Percentiles rank a stretch among this genome's conserved stretches.
These are phyloP conservation scores for Marasmius sp. DNA, from an alignment of 1,284 basidiomycete genomes.

Conservation along the genomic window DNA sequence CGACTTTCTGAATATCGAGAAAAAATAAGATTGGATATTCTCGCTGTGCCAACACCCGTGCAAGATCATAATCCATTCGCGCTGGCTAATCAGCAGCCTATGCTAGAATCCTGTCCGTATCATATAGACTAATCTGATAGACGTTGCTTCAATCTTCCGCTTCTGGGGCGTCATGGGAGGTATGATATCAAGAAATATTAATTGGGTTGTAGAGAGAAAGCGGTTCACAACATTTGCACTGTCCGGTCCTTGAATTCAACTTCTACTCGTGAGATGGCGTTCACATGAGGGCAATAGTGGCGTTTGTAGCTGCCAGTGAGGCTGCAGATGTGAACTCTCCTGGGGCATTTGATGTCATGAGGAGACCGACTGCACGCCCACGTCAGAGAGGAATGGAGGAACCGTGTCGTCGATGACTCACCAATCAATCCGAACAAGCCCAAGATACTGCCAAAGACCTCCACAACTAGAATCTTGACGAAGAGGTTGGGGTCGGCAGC, in stretches of 20 bases:
- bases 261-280: neutral
- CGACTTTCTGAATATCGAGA: neutral
- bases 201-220: neutral
- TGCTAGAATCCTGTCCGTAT: no score
- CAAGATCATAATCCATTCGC: no score
- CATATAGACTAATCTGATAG: no score
- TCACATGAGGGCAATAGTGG: neutral
- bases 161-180: no score
- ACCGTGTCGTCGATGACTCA: constrained; percentile 39
- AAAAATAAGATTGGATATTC: neutral
- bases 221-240: neutral
- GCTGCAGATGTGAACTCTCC: constrained; percentile 48
- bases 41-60: neutral
- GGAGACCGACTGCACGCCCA: constrained; percentile 54
- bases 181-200: no score
- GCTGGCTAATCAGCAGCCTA: no score
- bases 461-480: constrained; percentile 92
- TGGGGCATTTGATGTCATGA: constrained; percentile 59
- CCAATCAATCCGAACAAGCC: constrained; percentile 91
- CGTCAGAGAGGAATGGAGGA: neutral
- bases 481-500: constrained; percentile 91
- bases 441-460: constrained; percentile 92
- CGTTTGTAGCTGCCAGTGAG: constrained; percentile 20
- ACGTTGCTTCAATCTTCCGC: no score
- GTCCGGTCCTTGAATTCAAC: neutral